Conservation (phyloP, 352 stramenopile species). For the Pythium periplocum region DNA sequence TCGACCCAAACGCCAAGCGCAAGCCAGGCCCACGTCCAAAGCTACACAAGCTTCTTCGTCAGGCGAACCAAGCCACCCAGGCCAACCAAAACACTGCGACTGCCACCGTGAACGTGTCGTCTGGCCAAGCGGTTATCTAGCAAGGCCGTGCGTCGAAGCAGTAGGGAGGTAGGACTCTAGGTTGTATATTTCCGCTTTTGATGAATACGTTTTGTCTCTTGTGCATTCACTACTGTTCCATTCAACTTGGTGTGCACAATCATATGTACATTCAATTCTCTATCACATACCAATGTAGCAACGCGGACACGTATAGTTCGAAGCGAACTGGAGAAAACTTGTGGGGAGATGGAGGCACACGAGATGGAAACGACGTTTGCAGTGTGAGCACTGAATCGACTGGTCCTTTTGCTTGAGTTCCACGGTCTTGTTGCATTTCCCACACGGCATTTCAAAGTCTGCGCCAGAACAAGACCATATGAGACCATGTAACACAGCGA, state of each 20-base stretch:
- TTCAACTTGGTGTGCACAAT: no score
- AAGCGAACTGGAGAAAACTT: slow-evolving; percentile 53
- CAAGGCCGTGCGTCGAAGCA: no score
- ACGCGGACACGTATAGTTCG: slow-evolving; percentile 51
- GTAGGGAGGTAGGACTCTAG: background rate
- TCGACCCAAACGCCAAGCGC: slow-evolving; percentile 40
- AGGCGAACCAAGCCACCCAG: no score
- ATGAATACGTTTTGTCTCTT: no score
- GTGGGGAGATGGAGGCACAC: slow-evolving; percentile 44
- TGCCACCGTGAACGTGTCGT: no score
- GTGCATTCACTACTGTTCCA: no score
- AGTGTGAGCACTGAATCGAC: slow-evolving; percentile 48
- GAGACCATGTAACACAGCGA: no score
- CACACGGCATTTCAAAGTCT: slow-evolving; percentile 12
- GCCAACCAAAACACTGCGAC: no score
- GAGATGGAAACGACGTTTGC: slow-evolving; percentile 43
- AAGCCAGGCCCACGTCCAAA: slow-evolving; percentile 64
- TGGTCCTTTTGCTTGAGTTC: slow-evolving; percentile 10
- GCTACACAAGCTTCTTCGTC: slow-evolving; percentile 18
- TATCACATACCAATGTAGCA: slow-evolving; percentile 39
- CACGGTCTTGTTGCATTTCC: slow-evolving; percentile 21
- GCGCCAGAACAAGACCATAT: background rate
- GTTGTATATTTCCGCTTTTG: slow-evolving; percentile 8
- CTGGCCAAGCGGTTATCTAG: no score
- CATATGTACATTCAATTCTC: no score